Conservation (phyloP, 2,329 filamentous ascomycete species). For the Colletotrichum somersetense region DNA sequence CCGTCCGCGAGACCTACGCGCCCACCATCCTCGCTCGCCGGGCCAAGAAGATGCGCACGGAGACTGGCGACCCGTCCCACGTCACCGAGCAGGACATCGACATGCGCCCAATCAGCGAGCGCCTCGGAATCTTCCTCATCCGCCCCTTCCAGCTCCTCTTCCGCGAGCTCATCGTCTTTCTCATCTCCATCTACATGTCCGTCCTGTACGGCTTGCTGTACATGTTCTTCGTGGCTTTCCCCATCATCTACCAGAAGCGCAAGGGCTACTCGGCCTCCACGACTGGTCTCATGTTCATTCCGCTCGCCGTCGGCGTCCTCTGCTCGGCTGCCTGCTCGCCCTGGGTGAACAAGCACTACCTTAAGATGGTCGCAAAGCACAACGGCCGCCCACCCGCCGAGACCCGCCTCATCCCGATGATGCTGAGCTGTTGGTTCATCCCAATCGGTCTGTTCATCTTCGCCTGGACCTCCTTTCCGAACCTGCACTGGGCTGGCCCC, state of each 20-base stretch:
- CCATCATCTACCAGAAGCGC: conserved; percentile 80
- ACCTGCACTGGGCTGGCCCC: conserved; percentile 78
- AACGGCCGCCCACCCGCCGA: conserved; percentile 83
- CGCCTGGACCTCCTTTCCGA: conserved; percentile 73
- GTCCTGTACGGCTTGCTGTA: conserved; percentile 81
- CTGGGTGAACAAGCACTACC: conserved; percentile 84
- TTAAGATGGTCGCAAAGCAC: conserved; percentile 71
- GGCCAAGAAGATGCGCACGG: conserved; percentile 78
- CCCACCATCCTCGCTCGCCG: conserved; percentile 80
- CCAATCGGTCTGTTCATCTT: conserved; percentile 70
- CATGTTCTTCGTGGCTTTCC: conserved; percentile 82
- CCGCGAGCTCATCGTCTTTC: conserved; percentile 84
- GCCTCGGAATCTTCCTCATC: conserved; percentile 79
- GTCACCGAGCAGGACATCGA: conserved; percentile 88
- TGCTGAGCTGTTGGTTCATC: conserved; percentile 80
- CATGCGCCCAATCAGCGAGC: conserved; percentile 74
- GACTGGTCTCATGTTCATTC: conserved; percentile 90
- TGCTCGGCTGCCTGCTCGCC: conserved; percentile 76
- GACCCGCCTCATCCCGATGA: conserved; percentile 84
- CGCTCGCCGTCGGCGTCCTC: conserved; percentile 81
- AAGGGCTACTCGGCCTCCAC: conserved; percentile 82
- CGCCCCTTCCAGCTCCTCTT: conserved; percentile 90
- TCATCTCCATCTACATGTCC: conserved; percentile 88
- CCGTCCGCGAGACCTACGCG: conserved; percentile 91
- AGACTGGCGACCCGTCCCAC: conserved; percentile 74